Evolutionary conservation across 2,329 filamentous ascomycete species (phyloP).

Genomic region (Arachnomyces sp.): DNA sequence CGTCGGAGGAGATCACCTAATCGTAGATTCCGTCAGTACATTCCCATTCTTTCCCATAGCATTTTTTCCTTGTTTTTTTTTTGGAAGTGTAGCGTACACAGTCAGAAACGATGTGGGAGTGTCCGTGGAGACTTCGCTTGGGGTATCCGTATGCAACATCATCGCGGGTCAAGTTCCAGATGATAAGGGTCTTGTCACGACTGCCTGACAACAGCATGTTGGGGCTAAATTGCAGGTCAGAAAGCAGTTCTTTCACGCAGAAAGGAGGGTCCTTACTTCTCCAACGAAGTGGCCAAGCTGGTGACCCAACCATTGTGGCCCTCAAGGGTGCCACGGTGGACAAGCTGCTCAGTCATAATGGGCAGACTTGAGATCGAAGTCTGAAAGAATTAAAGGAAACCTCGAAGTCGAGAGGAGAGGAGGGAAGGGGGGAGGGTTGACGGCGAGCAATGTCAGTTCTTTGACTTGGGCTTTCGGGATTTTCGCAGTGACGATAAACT

Average conservation of each 20-base stretch:
- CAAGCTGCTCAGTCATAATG: constrained; percentile 83
- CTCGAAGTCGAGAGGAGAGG: constrained; percentile 24
- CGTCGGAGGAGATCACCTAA: constrained; percentile 97
- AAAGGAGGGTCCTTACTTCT: constrained; percentile 63
- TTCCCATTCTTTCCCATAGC: constrained; percentile 14
- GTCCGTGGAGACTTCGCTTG: constrained; percentile 96
- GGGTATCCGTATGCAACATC: constrained; percentile 97
- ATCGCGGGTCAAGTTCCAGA: constrained; percentile 99
- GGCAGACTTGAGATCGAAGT: constrained; percentile 25
- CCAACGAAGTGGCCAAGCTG: constrained; percentile 93
- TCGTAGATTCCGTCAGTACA: constrained; percentile 12
- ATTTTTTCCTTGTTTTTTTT: constrained; percentile 9
- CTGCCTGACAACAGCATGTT: constrained; percentile 99
- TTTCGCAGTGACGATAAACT: constrained; percentile 22
- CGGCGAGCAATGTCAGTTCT: constrained; percentile 32
- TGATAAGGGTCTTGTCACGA: constrained; percentile 98
- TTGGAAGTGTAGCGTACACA: constrained; percentile 62
- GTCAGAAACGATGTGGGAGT: constrained; percentile 99
- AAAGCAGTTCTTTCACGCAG: constrained; percentile 19
- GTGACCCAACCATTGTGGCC: constrained; percentile 99
- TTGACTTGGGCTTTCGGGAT: constrained; percentile 31
- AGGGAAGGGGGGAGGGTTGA: constrained; percentile 24
- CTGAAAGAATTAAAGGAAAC: constrained; percentile 30
- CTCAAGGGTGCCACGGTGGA: constrained; percentile 94
- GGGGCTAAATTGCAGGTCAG: constrained; percentile 55